Base-by-base conservation (phyloP, 148 eudicot species). In the Selenicereus undatus region DNA sequence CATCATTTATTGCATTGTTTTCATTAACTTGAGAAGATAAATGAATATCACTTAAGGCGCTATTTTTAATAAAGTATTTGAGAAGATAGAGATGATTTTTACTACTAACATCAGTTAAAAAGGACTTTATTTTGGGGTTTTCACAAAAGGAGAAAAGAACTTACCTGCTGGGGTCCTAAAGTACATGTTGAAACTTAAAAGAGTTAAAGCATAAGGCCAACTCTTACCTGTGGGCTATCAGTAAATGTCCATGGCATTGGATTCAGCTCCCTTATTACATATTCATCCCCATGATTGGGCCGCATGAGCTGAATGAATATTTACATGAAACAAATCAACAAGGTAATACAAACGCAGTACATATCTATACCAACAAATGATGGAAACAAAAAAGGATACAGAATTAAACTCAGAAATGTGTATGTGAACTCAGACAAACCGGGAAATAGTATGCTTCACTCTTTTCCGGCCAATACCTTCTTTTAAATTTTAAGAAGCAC, bases 281-380 rank as follows among this genome's bases (percentile, higher is more conserved):
- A 88, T 75, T 90, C 92, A 78, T 87, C 93, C 35, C 95, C 94
- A 70, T 89, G 98, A 80, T 90, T 94, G 48, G 98, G 73, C 73
- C 89, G 95, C 99, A 94, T 87, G 64, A 96, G 85, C 99, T 96
- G 87, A 75, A 78, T 20, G 73, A 32, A 84, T 66, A 56, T 70
- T 18, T 36, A 65, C 24, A 71, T 42, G 52, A 39, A 73, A 36
- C 66, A 79, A 58, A 22, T 26, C 22, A 84, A 42, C 78, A 79
- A 75, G 27, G 70, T 72, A 48, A 35, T 14, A 29, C 39, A 80
- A 43, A 66, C 80, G 6, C 48, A 22, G 71, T 66, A 27, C 11
- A 66, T 13, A 30, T 24, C 32, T 26, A 65, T 11, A n/a, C 32
- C 32, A 32, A 45, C 32, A 24, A 65, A 74, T 22, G 35, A 62